Conservation (phyloP, 495 filamentous ascomycete genomes). For the Tricharina praecox region DNA sequence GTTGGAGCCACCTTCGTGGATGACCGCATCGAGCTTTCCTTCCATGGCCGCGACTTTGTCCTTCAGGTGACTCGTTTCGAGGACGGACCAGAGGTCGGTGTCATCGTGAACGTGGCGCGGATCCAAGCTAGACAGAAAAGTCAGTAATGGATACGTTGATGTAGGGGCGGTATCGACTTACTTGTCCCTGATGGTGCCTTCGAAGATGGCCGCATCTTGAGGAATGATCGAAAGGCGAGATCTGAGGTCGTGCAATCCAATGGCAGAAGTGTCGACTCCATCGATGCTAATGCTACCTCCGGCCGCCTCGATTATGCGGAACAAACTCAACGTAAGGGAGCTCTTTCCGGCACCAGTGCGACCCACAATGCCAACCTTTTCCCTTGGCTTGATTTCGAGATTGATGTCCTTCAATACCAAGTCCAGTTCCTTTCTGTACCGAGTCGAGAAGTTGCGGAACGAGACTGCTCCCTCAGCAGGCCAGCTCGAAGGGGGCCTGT, state of each 20-base stretch:
- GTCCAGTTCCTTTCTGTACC: constrained; percentile 77
- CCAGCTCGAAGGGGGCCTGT: constrained; percentile 78
- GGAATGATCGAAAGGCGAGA: constrained; percentile 92
- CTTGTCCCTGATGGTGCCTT: constrained; percentile 90
- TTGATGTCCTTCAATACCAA: constrained; percentile 84
- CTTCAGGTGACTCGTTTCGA: constrained; percentile 87
- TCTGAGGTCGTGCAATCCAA: constrained; percentile 77
- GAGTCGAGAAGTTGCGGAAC: constrained; percentile 83
- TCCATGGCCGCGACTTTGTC: constrained; percentile 80
- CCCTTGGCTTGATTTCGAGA: constrained; percentile 78
- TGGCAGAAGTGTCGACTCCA: constrained; percentile 67
- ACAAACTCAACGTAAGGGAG: constrained; percentile 80
- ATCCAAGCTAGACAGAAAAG: constrained; percentile 43
- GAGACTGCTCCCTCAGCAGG: constrained; percentile 77
- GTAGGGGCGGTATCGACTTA: not conserved
- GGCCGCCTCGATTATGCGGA: constrained; percentile 82
- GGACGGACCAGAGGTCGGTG: constrained; percentile 90
- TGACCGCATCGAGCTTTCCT: constrained; percentile 70
- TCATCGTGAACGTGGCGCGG: constrained; percentile 91
- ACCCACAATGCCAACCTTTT: constrained; percentile 96
- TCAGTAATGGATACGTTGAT: not conserved
- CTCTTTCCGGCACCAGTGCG: constrained; percentile 95
- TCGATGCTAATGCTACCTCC: constrained; percentile 78
- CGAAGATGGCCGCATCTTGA: constrained; percentile 93
- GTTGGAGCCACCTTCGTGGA: constrained; percentile 86